Evolutionary conservation across 2,329 filamentous ascomycete genomes (phyloP), one percentile per base, ranked within the genome.

Genomic region (Ophiostoma sp.): DNA sequence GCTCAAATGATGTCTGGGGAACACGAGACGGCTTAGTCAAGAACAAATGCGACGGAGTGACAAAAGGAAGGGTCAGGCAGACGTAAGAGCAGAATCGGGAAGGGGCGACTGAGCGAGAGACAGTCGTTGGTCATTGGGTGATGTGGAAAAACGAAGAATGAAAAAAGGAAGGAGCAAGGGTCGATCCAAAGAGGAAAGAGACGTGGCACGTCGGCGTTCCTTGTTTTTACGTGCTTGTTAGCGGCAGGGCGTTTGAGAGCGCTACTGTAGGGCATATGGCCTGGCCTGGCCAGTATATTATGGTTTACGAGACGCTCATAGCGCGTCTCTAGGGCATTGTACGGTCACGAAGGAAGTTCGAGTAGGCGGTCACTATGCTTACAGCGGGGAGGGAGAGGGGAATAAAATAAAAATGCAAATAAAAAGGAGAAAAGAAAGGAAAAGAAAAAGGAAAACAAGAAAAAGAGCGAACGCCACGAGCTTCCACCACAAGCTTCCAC

Each of bases 11-110:
- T 62, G 38, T 62, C 38, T 60, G 36, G 11, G 9, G 55, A 41
- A 41, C 58, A 63, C 60, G 38, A 63, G 40, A 63, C 60, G 16
- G 55, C 38, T 63, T 63, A 63, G 60, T 63, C 60, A 63, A n/a
- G n/a, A 18, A 18, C 9, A 7, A 11, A 63, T 63, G 60, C 60
- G 36, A 41, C 58, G n/a, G n/a, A 55, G 18, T 18, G 49, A 55
- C 49, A 55, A 55, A 27, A 55, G 49, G 49, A 11, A 55, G n/a
- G 49, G 49, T 8, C 49, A 55, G 49, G 49, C 49, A 55, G 49
- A 55, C 18, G 49, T 18, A 55, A 55, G 41, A 62, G 58, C 36
- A 41, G 16, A 27, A 49, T 52, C 16, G 41, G 42, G 60, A 49
- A 42, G 36, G 40, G 58, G 41, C 52, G 41, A 63, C 58, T 42